These are phyloP conservation scores for Tulasnella sp. DNA, from an alignment of 768 basidiomycete genomes.

Conservation along the genomic window DNA sequence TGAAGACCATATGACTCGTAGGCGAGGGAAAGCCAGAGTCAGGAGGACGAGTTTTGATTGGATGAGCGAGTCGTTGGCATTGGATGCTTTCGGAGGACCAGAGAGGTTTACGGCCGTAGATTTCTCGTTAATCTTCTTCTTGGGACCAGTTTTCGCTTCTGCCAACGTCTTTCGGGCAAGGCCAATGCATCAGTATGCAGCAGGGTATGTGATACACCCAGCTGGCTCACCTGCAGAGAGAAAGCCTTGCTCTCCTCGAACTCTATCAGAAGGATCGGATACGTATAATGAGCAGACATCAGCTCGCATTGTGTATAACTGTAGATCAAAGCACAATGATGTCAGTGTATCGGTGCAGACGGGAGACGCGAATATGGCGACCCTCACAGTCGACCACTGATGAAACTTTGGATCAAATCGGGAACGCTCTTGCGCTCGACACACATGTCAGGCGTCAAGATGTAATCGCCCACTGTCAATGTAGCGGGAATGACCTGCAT, in stretches of 20 bases:
- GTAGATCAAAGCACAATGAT: neutral
- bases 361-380: no score
- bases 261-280: slow-evolving; percentile 86
- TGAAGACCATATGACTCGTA: slow-evolving; percentile 95
- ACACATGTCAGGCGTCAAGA: slow-evolving; percentile 88
- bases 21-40: slow-evolving; percentile 77
- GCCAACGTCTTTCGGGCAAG: slow-evolving; percentile 25
- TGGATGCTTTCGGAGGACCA: slow-evolving; percentile 1
- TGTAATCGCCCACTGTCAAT: slow-evolving; percentile 91
- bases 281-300: slow-evolving; percentile 94
- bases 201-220: slow-evolving; percentile 29
- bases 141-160: slow-evolving; percentile 21
- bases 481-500: slow-evolving; percentile 83
- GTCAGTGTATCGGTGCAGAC: neutral
- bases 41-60: slow-evolving; percentile 92
- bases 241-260: slow-evolving; percentile 97
- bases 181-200: neutral
- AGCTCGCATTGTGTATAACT: slow-evolving; percentile 96
- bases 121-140: slow-evolving; percentile 5
- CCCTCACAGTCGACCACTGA: slow-evolving; percentile 80
- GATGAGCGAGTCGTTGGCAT: slow-evolving; percentile 29
- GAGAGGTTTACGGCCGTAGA: neutral
- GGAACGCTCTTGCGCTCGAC: slow-evolving; percentile 93
- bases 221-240: slow-evolving; percentile 76
- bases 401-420: slow-evolving; percentile 88